Conservation (phyloP, 2,329 filamentous ascomycete genomes). For the Trichophyton mentagrophytes region DNA sequence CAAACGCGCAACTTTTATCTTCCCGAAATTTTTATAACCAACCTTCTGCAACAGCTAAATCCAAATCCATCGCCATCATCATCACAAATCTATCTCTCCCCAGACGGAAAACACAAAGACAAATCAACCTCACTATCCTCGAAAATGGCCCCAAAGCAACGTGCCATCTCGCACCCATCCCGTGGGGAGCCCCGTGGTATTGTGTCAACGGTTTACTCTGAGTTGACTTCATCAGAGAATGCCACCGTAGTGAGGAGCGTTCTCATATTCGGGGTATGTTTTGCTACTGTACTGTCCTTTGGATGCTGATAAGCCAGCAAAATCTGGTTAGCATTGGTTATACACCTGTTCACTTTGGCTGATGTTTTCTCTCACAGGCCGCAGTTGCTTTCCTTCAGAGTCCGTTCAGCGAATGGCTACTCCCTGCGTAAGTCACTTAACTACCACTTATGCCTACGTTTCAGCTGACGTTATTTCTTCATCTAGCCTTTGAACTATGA, state of each 20-base stretch:
- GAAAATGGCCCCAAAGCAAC: conserved; percentile 53
- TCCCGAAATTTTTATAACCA: conserved; percentile 16
- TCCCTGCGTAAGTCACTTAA: conserved; percentile 42
- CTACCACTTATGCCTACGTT: neutral
- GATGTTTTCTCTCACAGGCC: conserved; percentile 32
- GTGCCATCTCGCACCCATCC: conserved; percentile 39
- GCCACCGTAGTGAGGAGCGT: conserved; percentile 55
- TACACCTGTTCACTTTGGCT: neutral
- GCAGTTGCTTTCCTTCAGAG: conserved; percentile 56
- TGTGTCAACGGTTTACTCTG: conserved; percentile 47
- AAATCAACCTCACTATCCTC: neutral
- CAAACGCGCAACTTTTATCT: conserved; percentile 19
- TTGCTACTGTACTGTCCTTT: neutral
- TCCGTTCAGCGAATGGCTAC: conserved; percentile 53
- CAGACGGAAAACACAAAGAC: neutral
- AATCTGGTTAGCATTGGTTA: conserved; percentile 6
- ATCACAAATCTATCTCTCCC: neutral
- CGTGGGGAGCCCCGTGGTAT: conserved; percentile 39
- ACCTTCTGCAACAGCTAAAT: neutral
- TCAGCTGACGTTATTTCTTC: neutral
- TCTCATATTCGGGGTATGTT: conserved; percentile 53
- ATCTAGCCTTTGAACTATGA: neutral
- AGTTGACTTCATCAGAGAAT: conserved; percentile 55
- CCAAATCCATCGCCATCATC: neutral
- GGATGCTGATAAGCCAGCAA: neutral